Percentiles rank a stretch among this genome's conserved stretches.
phyloP scores from a whole-genome alignment of 306 rosid genomes.

The Vigna hirtella region DNA sequence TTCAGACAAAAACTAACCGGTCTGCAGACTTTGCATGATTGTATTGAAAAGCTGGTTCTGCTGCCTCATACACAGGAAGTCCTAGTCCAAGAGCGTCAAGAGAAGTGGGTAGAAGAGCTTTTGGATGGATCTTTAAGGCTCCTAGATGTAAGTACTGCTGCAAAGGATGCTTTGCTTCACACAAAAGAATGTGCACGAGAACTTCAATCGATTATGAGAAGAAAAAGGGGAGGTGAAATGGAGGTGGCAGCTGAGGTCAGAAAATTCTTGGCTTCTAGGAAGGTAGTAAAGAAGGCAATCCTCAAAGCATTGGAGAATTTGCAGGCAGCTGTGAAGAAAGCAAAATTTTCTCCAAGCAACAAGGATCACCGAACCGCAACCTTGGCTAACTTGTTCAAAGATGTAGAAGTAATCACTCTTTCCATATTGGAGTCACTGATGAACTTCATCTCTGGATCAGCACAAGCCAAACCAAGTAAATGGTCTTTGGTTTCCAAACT shows the following conservation, averaged over 20 bases:
- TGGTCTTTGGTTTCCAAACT: conserved; percentile 29
- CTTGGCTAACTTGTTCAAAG: conserved; percentile 37
- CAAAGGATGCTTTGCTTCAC: conserved; percentile 54
- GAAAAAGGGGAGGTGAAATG: conserved; percentile 58
- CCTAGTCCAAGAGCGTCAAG: conserved; percentile 46
- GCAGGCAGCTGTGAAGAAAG: conserved; percentile 43
- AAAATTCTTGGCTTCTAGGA: conserved; percentile 61
- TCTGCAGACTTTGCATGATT: conserved; percentile 48
- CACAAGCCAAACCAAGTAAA: conserved; percentile 14
- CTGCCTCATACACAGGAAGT: conserved; percentile 44
- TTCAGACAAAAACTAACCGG: conserved; percentile 37
- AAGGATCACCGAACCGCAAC: conserved; percentile 37
- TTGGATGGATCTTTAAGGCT: conserved; percentile 60
- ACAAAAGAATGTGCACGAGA: conserved; percentile 60
- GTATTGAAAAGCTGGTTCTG: conserved; percentile 44
- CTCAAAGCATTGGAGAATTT: conserved; percentile 50
- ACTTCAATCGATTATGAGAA: conserved; percentile 58
- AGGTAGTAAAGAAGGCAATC: conserved; percentile 55
- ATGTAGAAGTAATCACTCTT: conserved; percentile 18
- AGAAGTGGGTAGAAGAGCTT: conserved; percentile 56
- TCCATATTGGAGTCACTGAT: conserved; percentile 23
- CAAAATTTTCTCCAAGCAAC: conserved; percentile 39
- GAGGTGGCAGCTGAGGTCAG: conserved; percentile 50
- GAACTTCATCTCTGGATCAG: conserved; percentile 19
- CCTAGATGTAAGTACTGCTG: conserved; percentile 52